These are phyloP conservation scores for Oxytropis ochrocephala DNA, from an alignment of 306 rosid genomes.

Conservation along the genomic window DNA sequence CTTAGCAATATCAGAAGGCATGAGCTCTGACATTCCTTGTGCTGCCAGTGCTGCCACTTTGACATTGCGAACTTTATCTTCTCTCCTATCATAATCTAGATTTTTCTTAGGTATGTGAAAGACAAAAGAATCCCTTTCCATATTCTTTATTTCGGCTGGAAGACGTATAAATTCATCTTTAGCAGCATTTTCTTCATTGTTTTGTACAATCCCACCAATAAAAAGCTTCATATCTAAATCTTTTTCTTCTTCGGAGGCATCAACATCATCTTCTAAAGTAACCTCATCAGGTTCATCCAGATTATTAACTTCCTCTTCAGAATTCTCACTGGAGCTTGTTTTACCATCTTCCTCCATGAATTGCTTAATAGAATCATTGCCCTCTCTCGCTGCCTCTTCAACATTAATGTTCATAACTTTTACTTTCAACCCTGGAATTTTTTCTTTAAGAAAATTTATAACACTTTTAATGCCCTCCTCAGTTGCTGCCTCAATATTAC, in stretches of 20 bases:
- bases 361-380: conserved; percentile 52
- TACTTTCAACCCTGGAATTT: conserved; percentile 90
- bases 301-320: conserved; percentile 54
- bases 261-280: conserved; percentile 50
- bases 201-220: conserved; percentile 88
- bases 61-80: conserved; percentile 54
- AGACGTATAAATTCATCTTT: conserved; percentile 73
- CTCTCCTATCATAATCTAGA: conserved; percentile 47
- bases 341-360: conserved; percentile 65
- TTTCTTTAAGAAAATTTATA: conserved; percentile 84
- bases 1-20: conserved; percentile 93
- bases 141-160: conserved; percentile 79
- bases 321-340: conserved; percentile 45
- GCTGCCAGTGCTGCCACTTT: conserved; percentile 81
- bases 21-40: conserved; percentile 79
- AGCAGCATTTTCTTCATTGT: conserved; percentile 57
- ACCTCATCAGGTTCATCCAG: conserved; percentile 71
- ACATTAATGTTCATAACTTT: conserved; percentile 74
- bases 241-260: conserved; percentile 56
- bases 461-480: conserved; percentile 96
- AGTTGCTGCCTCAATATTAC: conserved; percentile 61
- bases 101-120: conserved; percentile 66
- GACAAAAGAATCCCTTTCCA: conserved; percentile 77
- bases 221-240: conserved; percentile 84
- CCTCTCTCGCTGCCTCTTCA: conserved; percentile 55